A percentile compares a stretch with the other conserved stretches of the same genome.
Conservation (phyloP, 2,329 filamentous ascomycete genomes). For the Trichoderma asperellum region DNA sequence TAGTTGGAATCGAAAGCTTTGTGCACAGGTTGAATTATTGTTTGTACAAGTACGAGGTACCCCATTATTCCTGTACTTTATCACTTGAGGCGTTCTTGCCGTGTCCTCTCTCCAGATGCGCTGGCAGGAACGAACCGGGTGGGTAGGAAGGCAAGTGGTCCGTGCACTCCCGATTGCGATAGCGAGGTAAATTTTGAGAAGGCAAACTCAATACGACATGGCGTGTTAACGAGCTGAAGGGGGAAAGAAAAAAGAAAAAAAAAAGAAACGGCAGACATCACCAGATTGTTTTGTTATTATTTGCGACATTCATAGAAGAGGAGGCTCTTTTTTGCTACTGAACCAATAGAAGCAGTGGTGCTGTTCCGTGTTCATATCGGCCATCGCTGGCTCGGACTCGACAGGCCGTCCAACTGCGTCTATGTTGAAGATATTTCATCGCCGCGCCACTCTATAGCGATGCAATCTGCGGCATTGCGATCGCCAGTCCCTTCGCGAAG, state of each 20-base stretch:
- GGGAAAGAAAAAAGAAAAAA: too few relatives aligned
- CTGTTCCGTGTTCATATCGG: background rate
- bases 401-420: conserved; percentile 20
- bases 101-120: background rate
- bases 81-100: conserved; percentile 22
- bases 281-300: background rate
- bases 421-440: conserved; percentile 26
- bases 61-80: conserved; percentile 18
- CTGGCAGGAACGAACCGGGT: conserved; percentile 9
- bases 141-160: conserved; percentile 11
- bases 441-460: conserved; percentile 38
- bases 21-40: background rate
- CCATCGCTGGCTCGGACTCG: background rate
- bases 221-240: background rate
- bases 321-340: background rate
- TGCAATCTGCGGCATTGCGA: conserved; percentile 49
- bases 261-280: too few relatives aligned
- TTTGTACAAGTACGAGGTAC: background rate
- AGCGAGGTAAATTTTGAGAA: conserved; percentile 27
- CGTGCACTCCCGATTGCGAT: conserved; percentile 25
- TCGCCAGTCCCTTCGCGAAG: conserved; percentile 55
- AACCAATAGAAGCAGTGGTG: background rate
- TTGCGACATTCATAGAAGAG: background rate
- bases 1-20: background rate
- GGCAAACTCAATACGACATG: background rate